Percentiles rank a stretch among this genome's conserved stretches.
These are phyloP conservation scores for Pseudogymnoascus sp. DNA, from an alignment of 2,329 filamentous ascomycete genomes.

Conservation along the genomic window DNA sequence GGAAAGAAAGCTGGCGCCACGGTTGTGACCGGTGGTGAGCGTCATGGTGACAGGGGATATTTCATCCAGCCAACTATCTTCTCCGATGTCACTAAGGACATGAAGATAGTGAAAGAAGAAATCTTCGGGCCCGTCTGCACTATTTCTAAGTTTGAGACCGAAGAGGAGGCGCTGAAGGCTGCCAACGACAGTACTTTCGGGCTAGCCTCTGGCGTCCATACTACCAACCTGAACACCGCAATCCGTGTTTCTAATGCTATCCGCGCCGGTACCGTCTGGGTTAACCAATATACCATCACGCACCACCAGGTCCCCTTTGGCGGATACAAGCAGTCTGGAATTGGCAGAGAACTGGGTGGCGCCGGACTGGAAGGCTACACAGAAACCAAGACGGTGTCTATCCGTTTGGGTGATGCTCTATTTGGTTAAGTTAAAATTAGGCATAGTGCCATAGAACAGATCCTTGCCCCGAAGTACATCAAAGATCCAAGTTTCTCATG, in stretches of 20 bases:
- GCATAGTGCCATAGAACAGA: background rate
- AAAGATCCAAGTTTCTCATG: too few species aligned
- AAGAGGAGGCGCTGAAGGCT: slow-evolving; percentile 55
- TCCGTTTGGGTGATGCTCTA: slow-evolving; percentile 40
- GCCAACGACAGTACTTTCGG: slow-evolving; percentile 59
- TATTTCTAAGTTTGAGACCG: slow-evolving; percentile 61
- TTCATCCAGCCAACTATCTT: slow-evolving; percentile 70
- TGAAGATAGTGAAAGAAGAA: slow-evolving; percentile 68
- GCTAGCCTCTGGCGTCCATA: slow-evolving; percentile 61
- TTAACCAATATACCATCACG: slow-evolving; percentile 53
- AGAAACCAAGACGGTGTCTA: slow-evolving; percentile 57
- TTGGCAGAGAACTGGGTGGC: slow-evolving; percentile 68
- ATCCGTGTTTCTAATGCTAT: slow-evolving; percentile 56
- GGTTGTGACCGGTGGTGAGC: slow-evolving; percentile 55
- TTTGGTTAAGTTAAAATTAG: slow-evolving; percentile 25
- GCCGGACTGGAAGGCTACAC: slow-evolving; percentile 59
- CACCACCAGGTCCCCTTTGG: slow-evolving; percentile 60
- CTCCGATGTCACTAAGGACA: slow-evolving; percentile 58
- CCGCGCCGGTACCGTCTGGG: slow-evolving; percentile 43
- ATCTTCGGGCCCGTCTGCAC: slow-evolving; percentile 67
- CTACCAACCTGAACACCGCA: slow-evolving; percentile 58
- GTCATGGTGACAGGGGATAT: slow-evolving; percentile 57
- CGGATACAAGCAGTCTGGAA: slow-evolving; percentile 67
- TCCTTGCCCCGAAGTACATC: too few species aligned
- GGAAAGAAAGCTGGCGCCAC: slow-evolving; percentile 58